These are phyloP conservation scores for Pseudoturritis turrita DNA, from an alignment of 345 rosid genomes.

Conservation along the genomic window DNA sequence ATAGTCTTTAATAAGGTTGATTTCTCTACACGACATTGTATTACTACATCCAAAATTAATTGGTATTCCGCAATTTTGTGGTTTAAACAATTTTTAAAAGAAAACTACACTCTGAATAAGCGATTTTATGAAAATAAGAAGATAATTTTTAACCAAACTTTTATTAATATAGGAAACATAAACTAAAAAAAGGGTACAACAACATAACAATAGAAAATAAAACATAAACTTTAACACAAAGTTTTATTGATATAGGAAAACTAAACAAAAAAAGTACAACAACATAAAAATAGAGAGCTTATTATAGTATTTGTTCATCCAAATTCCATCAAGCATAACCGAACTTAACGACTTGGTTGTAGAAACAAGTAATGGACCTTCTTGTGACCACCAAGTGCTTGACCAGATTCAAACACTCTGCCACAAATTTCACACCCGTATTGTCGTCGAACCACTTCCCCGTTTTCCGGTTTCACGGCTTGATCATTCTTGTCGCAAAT, in stretches of 20 bases:
- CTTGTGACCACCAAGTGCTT: constrained; percentile 34
- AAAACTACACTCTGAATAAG: not conserved
- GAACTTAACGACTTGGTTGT: not conserved
- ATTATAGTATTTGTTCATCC: not conserved
- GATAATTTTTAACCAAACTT: not conserved
- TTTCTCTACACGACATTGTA: not conserved
- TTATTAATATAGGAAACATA: not conserved
- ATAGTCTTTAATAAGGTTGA: not conserved
- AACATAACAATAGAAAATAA: not conserved
- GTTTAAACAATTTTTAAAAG: not conserved
- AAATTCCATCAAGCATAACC: not conserved
- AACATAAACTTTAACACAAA: not conserved
- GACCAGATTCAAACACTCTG: constrained; percentile 25
- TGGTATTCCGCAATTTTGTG: not conserved
- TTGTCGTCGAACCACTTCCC: not conserved
- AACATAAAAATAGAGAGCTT: not conserved
- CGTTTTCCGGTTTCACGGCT: not conserved
- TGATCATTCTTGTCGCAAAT: not conserved
- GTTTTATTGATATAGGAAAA: not conserved
- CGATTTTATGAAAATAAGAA: not conserved
- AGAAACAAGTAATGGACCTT: constrained; percentile 23
- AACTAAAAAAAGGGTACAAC: not conserved
- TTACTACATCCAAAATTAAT: not conserved
- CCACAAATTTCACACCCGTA: constrained; percentile 12
- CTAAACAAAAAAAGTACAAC: not conserved